A percentile compares a stretch with the other conserved stretches of the same genome.
Conservation (phyloP, 1,139 yeast genomes). For the Hansenula anomala region DNA sequence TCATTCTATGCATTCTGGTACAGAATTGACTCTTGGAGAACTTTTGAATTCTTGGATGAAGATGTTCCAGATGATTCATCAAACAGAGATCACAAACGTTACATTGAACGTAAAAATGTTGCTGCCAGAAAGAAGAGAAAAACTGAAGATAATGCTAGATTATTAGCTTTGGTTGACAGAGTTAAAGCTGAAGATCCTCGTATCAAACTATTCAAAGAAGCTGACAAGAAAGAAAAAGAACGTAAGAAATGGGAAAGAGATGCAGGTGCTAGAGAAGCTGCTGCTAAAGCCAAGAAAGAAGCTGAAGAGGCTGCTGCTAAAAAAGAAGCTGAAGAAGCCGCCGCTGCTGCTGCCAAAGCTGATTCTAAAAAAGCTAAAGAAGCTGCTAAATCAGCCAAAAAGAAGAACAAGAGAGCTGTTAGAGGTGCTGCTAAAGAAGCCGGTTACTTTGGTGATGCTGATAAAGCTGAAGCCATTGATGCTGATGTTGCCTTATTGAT, state of each 20-base stretch:
- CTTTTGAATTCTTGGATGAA: conserved; percentile 96
- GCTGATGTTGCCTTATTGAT: conserved; percentile 75
- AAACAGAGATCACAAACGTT: conserved; percentile 98
- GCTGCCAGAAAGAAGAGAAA: conserved; percentile 96
- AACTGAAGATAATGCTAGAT: conserved; percentile 93
- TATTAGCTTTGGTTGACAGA: conserved; percentile 82
- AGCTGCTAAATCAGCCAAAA: conserved; percentile 94
- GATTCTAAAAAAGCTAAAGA: conserved; percentile 88
- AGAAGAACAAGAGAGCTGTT: conserved; percentile 94
- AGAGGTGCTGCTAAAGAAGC: conserved; percentile 82
- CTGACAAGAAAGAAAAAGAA: conserved; percentile 93
- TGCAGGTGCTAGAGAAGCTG: conserved; percentile 96
- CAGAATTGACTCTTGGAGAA: conserved; percentile 97
- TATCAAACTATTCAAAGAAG: conserved; percentile 87
- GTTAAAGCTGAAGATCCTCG: conserved; percentile 92
- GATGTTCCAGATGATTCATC: conserved; percentile 99
- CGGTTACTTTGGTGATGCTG: conserved; percentile 79
- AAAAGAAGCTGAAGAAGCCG: conserved; percentile 70
- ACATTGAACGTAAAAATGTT: conserved; percentile 94
- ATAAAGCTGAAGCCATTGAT: conserved; percentile 61
- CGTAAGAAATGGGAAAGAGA: conserved; percentile 96
- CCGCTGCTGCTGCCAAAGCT: conserved; percentile 57
- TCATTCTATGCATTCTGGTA: conserved; percentile 89
- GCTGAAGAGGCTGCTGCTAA: conserved; percentile 77
- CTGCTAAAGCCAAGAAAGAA: conserved; percentile 79